Evolutionary conservation across 2,329 filamentous ascomycete species (phyloP).

Genomic region (Pseudonectria buxi): DNA sequence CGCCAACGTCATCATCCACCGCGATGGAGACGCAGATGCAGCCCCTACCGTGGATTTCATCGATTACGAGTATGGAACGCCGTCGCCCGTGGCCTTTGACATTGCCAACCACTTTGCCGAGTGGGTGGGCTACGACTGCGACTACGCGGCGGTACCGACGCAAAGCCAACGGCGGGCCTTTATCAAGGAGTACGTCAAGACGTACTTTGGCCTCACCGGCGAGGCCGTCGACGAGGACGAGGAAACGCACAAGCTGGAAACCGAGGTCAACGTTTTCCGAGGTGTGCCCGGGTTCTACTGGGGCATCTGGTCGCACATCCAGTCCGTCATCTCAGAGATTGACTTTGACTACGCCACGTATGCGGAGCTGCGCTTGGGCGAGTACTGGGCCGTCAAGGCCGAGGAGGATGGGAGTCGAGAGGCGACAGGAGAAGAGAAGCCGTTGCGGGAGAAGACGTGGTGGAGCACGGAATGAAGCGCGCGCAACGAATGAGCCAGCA

Average conservation of each 20-base stretch:
- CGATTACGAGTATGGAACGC: constrained; percentile 96
- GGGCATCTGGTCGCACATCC: constrained; percentile 95
- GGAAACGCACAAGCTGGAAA: constrained; percentile 62
- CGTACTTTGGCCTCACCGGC: constrained; percentile 55
- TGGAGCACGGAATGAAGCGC: constrained; percentile 31
- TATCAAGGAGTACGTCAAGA: constrained; percentile 71
- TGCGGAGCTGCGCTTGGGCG: constrained; percentile 75
- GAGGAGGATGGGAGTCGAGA: constrained; percentile 59
- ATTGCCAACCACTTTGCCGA: constrained; percentile 97
- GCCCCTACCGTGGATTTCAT: constrained; percentile 63
- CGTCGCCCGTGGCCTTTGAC: constrained; percentile 91
- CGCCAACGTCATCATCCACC: constrained; percentile 86
- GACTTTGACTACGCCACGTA: constrained; percentile 95
- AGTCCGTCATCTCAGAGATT: constrained; percentile 88
- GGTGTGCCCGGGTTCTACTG: constrained; percentile 84
- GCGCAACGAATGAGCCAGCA: constrained; percentile 5
- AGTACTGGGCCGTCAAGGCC: constrained; percentile 89
- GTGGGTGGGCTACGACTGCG: constrained; percentile 96
- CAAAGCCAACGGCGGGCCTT: constrained; percentile 71
- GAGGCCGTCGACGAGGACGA: constrained; percentile 44
- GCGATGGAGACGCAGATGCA: constrained; percentile 24
- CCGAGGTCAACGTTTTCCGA: constrained; percentile 80
- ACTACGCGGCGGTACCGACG: constrained; percentile 77
- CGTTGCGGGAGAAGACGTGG: constrained; percentile 77
- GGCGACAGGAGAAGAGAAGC: constrained; percentile 49